These are phyloP conservation scores for Claviceps monticola DNA, from an alignment of 2,329 filamentous ascomycete genomes.

Conservation along the genomic window DNA sequence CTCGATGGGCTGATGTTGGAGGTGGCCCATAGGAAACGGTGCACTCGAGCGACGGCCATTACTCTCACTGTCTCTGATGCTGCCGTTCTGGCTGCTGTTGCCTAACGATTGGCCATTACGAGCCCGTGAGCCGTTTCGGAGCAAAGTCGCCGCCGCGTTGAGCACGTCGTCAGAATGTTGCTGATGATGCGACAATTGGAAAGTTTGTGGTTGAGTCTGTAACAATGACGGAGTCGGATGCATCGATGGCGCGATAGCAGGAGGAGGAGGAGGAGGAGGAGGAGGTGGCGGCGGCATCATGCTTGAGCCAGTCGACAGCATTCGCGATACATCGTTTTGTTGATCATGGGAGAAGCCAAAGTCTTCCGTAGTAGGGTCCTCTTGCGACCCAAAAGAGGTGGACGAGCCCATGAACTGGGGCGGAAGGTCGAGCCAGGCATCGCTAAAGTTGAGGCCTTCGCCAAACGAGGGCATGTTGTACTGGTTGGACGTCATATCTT, in stretches of 20 bases:
- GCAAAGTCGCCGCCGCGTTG: conserved; percentile 37
- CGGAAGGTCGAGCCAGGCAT: conserved; percentile 44
- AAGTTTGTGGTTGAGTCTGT: conserved; percentile 8
- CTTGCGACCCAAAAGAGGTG: conserved; percentile 46
- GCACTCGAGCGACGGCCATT: conserved; percentile 14
- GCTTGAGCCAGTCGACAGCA: conserved; percentile 12
- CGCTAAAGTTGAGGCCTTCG: conserved; percentile 35
- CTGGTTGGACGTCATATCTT: conserved; percentile 36
- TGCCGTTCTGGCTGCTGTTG: conserved; percentile 7
- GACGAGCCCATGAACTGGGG: conserved; percentile 52
- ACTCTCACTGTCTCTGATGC: conserved; percentile 13
- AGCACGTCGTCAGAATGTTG: conserved; percentile 39
- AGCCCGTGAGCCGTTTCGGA: conserved; percentile 27
- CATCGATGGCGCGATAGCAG: not conserved
- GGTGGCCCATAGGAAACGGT: conserved; percentile 23
- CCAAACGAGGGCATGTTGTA: conserved; percentile 36
- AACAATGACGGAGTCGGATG: not conserved
- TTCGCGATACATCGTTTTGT: conserved; percentile 7
- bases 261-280: conserved; percentile 11
- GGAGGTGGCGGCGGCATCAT: conserved; percentile 21
- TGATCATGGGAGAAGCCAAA: conserved; percentile 9
- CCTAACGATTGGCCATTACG: not conserved
- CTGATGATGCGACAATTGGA: conserved; percentile 5
- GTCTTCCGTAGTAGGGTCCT: conserved; percentile 5
- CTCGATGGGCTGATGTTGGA: conserved; percentile 28